These are phyloP conservation scores for Trichosanthes truncata DNA, from an alignment of 306 rosid genomes.

Conservation along the genomic window DNA sequence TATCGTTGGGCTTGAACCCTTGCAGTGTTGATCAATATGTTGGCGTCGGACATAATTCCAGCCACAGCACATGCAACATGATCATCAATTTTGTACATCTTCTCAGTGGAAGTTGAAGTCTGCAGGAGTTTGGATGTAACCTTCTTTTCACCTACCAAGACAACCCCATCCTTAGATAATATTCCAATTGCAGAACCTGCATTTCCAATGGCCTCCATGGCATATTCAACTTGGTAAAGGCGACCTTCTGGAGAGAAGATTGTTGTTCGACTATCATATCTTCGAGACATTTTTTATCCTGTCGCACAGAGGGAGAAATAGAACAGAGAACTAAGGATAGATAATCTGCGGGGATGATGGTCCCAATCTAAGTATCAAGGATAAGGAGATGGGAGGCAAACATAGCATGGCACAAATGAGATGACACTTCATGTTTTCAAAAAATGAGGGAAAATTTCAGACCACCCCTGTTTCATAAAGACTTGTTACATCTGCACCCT, in stretches of 20 bases:
- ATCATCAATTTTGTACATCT: conserved; percentile 31
- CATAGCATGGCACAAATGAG: background rate
- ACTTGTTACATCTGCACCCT: background rate
- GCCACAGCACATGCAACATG: conserved; percentile 32
- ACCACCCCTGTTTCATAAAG: background rate
- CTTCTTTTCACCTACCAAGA: conserved; percentile 30
- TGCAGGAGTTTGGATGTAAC: conserved; percentile 33
- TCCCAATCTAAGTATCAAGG: background rate
- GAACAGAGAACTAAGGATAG: background rate
- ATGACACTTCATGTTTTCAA: background rate
- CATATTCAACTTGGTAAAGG: conserved; percentile 36
- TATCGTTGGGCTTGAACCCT: conserved; percentile 29
- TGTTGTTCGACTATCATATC: conserved; percentile 34
- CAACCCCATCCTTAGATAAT: conserved; percentile 30
- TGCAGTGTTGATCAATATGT: conserved; percentile 30
- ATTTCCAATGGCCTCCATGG: conserved; percentile 35
- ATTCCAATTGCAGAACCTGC: conserved; percentile 31
- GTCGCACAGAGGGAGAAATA: background rate
- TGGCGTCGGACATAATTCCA: conserved; percentile 37
- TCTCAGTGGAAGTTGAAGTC: conserved; percentile 28
- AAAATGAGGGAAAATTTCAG: background rate
- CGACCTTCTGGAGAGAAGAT: conserved; percentile 38
- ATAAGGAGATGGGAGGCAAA: background rate
- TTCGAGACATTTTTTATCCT: conserved; percentile 24
- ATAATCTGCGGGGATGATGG: background rate